These are phyloP conservation scores for Pueraria montana DNA, from an alignment of 306 rosid genomes.

Conservation along the genomic window DNA sequence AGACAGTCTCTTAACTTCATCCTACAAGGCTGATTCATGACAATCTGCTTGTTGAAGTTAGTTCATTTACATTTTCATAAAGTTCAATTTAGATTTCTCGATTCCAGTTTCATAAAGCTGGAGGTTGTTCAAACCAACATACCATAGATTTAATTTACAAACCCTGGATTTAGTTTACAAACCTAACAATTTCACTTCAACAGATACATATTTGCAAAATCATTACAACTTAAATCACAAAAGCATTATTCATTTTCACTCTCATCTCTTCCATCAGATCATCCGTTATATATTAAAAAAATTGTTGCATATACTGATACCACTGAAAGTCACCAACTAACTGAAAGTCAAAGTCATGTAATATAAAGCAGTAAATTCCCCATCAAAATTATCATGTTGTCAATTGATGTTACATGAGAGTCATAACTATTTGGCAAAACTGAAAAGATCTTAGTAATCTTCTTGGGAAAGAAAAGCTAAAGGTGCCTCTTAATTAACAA, in stretches of 20 bases:
- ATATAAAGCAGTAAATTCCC: slow-evolving; percentile 2
- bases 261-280: slow-evolving; percentile 20
- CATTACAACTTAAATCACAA: neutral
- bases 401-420: neutral
- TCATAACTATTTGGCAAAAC: neutral
- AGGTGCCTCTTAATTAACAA: neutral
- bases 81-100: slow-evolving; percentile 2
- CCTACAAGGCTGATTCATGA: neutral
- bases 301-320: neutral
- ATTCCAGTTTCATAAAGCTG: slow-evolving; percentile 19
- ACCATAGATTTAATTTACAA: neutral
- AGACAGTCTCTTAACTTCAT: slow-evolving; percentile 1
- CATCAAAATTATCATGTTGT: neutral
- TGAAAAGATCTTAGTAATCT: neutral
- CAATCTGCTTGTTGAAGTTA: neutral
- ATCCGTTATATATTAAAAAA: slow-evolving; percentile 9
- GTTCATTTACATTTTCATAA: neutral
- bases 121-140: slow-evolving; percentile 9
- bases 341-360: slow-evolving; percentile 12
- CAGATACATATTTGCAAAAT: neutral
- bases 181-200: neutral
- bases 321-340: neutral
- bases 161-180: neutral
- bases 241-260: slow-evolving; percentile 14
- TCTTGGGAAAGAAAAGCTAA: neutral